Evolutionary conservation across 2,329 filamentous ascomycete species (phyloP), one percentile per base, ranked within the genome.

Genomic region (Trichophyton simii): DNA sequence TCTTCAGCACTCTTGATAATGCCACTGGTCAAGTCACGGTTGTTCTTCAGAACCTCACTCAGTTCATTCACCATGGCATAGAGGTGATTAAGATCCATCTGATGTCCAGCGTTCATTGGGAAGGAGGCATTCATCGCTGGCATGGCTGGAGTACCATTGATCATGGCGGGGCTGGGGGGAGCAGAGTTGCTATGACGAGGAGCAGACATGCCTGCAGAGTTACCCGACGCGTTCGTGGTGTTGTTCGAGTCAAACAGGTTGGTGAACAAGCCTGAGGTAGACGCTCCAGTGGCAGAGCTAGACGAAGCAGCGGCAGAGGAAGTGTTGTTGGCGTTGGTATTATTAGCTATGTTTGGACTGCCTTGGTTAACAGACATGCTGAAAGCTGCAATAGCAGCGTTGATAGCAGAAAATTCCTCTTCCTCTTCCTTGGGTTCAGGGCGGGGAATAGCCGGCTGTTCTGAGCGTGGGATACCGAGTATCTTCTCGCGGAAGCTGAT

Each of bases 21-120:
- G 46, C 72, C 76, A 59, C 75, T 76, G 57, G 78, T 79, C 64
- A 76, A 74, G 63, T 79, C 78, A 15, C 78, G 75, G 62, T 80
- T 80, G 61, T 76, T 76, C 65, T 76, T 76, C 59, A 80, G 68
- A 1, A 80, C 74, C 15, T 77, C 75, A 57, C 78, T 79, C 63
- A 80, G 67, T 63, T 80, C 78, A 60, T 78, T 67, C 31, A 80
- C 76, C 72, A 79, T 79, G 41, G 78, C 75, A 62, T 77, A 80
- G 2, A 80, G 70, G 60, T 79, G 75, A 63, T 79, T 77, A 57
- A 80, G 70, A 64, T 80, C 78, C 75, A 79, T 78, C 68, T 79
- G 76, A 60, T 80, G 78, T 9, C 78, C 78, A 7, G 78, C 78
- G 63, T 76, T 77, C 71, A 77, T 74, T 0, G 76, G 72, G 62